Evolutionary conservation across 2,329 filamentous ascomycete genomes (phyloP), one percentile per base, ranked within the genome.

Genomic region (Sclerotinia glacialis): DNA sequence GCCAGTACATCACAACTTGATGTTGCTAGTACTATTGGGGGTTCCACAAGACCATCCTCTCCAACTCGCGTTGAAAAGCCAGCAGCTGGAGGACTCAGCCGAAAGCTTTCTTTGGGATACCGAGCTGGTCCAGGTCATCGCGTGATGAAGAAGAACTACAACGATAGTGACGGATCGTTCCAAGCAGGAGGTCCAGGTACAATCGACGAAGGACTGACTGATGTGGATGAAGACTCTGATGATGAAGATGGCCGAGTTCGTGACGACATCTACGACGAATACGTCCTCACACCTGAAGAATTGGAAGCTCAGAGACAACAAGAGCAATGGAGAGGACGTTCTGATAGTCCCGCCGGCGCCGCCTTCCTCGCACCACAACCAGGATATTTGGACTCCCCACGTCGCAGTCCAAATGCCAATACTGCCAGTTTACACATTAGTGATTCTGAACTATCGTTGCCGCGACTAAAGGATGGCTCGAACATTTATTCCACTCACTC

Each of bases 221-320:
- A 66, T 52, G 63, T 59, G 16, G 64, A 62, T 16, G 64, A 66
- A 47, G 64, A 66, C 14, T 40, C 8, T 16, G 64, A 66, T 53
- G 56, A 66, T 34, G 58, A 66, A 7, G 50, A 66, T 40, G 26
- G 37, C 28, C 56, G 42, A 63, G 5, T 31, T 18, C 64, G 58
- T n/a, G 64, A 66, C 1, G 64, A 66, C 16, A 63, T 66, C 34
- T 63, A 54, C 31, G 64, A 66, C n/a, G 64, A 66, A 66, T 66
- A 66, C 37, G 58, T 63, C 28, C 58, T 66, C 21, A 63, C 64
- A 4, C 64, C 64, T 11, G 64, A 66, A 63, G 64, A 62, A 52
- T 37, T 66, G n/a, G 56, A 66, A 47, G 58, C 58, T 3, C 56
- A 31, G 21, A 59, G 58, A 49, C 47, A 63, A 23, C 47, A 54